Evolutionary conservation across 2,329 filamentous ascomycete genomes (phyloP).

Genomic region (Byssoonygena ceratinophila): DNA sequence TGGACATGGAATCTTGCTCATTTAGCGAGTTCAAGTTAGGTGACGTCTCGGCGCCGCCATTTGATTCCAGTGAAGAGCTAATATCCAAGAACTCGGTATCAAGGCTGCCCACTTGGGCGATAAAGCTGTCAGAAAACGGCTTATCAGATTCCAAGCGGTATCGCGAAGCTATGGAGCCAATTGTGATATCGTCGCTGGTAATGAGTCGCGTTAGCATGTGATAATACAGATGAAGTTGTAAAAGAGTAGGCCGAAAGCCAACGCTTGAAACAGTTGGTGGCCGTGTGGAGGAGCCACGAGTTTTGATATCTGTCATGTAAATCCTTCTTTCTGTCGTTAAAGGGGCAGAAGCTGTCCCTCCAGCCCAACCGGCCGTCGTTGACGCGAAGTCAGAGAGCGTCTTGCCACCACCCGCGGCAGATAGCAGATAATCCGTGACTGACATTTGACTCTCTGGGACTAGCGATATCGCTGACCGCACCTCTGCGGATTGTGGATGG

Average conservation of each 20-base stretch:
- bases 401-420: conserved; percentile 28
- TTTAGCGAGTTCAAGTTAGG: conserved; percentile 21
- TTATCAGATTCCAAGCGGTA: conserved; percentile 57
- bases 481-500: conserved; percentile 28
- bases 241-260: conserved; percentile 61
- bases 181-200: conserved; percentile 59
- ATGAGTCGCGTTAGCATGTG: conserved; percentile 63
- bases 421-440: conserved; percentile 37
- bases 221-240: conserved; percentile 86
- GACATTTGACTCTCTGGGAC: conserved; percentile 37
- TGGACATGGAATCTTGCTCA: conserved; percentile 40
- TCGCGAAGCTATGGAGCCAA: conserved; percentile 56
- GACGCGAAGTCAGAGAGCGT: conserved; percentile 27
- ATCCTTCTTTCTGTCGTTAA: conserved; percentile 26
- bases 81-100: conserved; percentile 55
- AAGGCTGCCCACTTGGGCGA: conserved; percentile 60
- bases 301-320: conserved; percentile 89
- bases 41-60: conserved; percentile 17
- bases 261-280: conserved; percentile 50
- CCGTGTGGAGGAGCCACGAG: conserved; percentile 42
- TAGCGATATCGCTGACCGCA: conserved; percentile 28
- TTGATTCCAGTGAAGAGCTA: conserved; percentile 25
- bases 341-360: neutral
- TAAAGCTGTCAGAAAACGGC: conserved; percentile 66
- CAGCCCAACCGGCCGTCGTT: conserved; percentile 16